Evolutionary conservation across 306 rosid species (phyloP).

Genomic region (Sophora flavescens): DNA sequence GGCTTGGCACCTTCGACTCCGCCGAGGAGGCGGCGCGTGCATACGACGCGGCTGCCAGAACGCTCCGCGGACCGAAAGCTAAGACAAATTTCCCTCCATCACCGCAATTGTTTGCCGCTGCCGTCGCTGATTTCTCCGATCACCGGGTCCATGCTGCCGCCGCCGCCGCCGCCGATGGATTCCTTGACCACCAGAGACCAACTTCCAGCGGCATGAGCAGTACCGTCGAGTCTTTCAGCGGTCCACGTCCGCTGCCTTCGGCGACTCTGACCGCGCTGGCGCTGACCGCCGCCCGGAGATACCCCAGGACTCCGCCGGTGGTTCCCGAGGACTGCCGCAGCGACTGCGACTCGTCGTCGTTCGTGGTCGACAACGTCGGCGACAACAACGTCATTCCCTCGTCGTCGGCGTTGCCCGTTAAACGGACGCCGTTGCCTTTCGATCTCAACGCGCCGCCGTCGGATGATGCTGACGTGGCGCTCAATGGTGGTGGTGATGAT

Average conservation of each 20-base stretch:
- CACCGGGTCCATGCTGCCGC: slow-evolving; percentile 49
- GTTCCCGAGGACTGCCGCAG: slow-evolving; percentile 88
- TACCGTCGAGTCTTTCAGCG: slow-evolving; percentile 89
- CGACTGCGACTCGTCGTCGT: slow-evolving; percentile 90
- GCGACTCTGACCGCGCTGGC: neutral
- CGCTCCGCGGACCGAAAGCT: slow-evolving; percentile 90
- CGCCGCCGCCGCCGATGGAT: slow-evolving; percentile 41
- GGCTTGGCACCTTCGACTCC: slow-evolving; percentile 92
- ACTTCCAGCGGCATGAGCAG: slow-evolving; percentile 86
- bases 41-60: slow-evolving; percentile 78
- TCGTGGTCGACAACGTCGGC: slow-evolving; percentile 70
- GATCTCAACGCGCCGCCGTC: slow-evolving; percentile 81
- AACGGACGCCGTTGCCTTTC: slow-evolving; percentile 56
- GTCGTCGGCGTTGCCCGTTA: slow-evolving; percentile 46
- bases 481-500: slow-evolving; percentile 48
- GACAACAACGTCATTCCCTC: slow-evolving; percentile 52
- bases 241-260: slow-evolving; percentile 57
- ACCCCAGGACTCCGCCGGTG: slow-evolving; percentile 69
- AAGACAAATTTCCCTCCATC: slow-evolving; percentile 75
- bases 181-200: slow-evolving; percentile 65
- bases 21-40: slow-evolving; percentile 97
- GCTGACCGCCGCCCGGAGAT: slow-evolving; percentile 36
- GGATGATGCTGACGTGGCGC: slow-evolving; percentile 56
- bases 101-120: slow-evolving; percentile 37
- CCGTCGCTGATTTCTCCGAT: slow-evolving; percentile 53